phyloP scores from a whole-genome alignment of 352 stramenopile species.

The Phytophthora colocasiae region DNA sequence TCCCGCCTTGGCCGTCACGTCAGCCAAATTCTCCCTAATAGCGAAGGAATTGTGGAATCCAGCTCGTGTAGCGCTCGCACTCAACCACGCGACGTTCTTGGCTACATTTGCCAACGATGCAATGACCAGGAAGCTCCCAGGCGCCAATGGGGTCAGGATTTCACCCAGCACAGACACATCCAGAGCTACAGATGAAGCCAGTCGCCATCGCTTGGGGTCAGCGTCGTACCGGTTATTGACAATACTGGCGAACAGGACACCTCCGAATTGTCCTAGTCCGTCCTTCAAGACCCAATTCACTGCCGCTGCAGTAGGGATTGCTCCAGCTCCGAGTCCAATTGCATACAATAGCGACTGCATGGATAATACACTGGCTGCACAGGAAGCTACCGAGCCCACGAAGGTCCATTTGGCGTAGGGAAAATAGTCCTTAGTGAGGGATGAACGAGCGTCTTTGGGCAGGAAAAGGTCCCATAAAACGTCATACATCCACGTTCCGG shows the following conservation, averaged over 20 bases:
- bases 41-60: constrained; percentile 95
- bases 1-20: constrained; percentile 96
- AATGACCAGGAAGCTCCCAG: constrained; percentile 88
- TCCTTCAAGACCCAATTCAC: constrained; percentile 98
- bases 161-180: constrained; percentile 94
- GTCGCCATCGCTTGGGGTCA: constrained; percentile 95
- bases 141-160: constrained; percentile 88
- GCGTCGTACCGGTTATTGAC: constrained; percentile 94
- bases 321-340: constrained; percentile 91
- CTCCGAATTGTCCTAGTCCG: constrained; percentile 95
- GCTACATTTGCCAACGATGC: constrained; percentile 90
- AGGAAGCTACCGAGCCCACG: constrained; percentile 77
- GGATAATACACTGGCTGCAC: constrained; percentile 90
- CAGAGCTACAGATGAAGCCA: constrained; percentile 90
- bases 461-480: constrained; percentile 88
- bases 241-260: constrained; percentile 93
- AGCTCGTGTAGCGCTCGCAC: constrained; percentile 92
- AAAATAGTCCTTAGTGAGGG: constrained; percentile 87
- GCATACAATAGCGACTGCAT: constrained; percentile 95
- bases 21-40: constrained; percentile 91
- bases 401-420: constrained; percentile 91
- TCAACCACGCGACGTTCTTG: constrained; percentile 98
- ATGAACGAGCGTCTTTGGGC: constrained; percentile 86
- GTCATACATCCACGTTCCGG: constrained; percentile 47
- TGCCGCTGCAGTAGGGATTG: constrained; percentile 89